A percentile compares a stretch with the other conserved stretches of the same genome.
Conservation (phyloP, 192 early-diverging fungal species). For the Mortierella antarctica region DNA sequence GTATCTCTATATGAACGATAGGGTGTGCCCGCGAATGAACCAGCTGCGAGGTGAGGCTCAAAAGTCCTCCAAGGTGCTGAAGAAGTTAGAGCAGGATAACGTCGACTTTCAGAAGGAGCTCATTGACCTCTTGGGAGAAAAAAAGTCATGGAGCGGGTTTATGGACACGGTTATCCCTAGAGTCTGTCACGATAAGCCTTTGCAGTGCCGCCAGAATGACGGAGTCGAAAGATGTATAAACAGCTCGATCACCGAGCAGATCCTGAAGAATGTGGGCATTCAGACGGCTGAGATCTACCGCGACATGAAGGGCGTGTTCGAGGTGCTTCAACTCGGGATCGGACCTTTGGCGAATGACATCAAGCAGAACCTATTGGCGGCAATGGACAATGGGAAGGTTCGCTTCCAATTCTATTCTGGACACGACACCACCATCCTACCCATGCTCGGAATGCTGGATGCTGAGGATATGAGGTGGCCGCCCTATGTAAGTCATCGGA, state of each 20-base stretch:
- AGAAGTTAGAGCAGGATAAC: slow-evolving; percentile 22
- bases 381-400: slow-evolving; percentile 16
- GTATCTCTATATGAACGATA: slow-evolving; percentile 35
- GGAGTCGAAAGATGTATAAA: slow-evolving; percentile 19
- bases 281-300: slow-evolving; percentile 30
- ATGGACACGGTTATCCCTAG: slow-evolving; percentile 48
- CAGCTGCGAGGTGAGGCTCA: slow-evolving; percentile 12
- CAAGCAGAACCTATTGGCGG: slow-evolving; percentile 26
- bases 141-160: slow-evolving; percentile 33
- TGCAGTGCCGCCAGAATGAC: slow-evolving; percentile 20
- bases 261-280: slow-evolving; percentile 23
- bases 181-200: slow-evolving; percentile 22
- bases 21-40: slow-evolving; percentile 28
- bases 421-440: slow-evolving; percentile 41
- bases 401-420: slow-evolving; percentile 34
- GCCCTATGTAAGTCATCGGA: slow-evolving; percentile 27
- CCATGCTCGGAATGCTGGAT: slow-evolving; percentile 35
- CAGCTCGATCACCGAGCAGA: not conserved
- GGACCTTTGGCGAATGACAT: slow-evolving; percentile 39
- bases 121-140: slow-evolving; percentile 11
- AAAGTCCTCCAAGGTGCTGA: slow-evolving; percentile 25
- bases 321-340: slow-evolving; percentile 36
- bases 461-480: slow-evolving; percentile 39
- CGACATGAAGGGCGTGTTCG: slow-evolving; percentile 20
- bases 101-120: slow-evolving; percentile 18